Conservation (phyloP, 176 grass and related monocot species). For the Oryza glaberrima region DNA sequence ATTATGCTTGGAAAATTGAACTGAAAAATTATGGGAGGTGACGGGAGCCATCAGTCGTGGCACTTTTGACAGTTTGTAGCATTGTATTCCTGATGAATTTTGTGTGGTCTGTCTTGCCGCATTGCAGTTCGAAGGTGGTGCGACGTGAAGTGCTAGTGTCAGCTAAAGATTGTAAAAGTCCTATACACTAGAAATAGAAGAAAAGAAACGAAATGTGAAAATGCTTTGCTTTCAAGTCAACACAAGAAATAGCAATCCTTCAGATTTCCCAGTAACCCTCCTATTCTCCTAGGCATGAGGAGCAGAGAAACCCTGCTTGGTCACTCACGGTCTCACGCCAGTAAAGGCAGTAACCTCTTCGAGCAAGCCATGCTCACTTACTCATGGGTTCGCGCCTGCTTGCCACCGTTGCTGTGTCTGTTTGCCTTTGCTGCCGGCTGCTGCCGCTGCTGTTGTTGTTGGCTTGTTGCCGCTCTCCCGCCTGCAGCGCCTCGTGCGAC, state of each 20-base stretch:
- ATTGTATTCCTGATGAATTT: too few relatives aligned
- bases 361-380: neutral
- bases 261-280: too few relatives aligned
- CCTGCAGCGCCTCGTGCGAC: neutral
- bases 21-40: neutral
- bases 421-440: too few relatives aligned
- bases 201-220: neutral
- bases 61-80: neutral
- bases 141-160: too few relatives aligned
- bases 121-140: neutral
- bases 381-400: too few relatives aligned
- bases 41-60: neutral
- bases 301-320: too few relatives aligned
- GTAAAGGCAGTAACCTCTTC: too few relatives aligned
- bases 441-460: neutral
- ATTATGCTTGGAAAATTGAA: neutral
- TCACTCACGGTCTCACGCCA: too few relatives aligned
- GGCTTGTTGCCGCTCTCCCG: neutral
- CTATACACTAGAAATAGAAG: neutral
- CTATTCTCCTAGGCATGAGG: too few relatives aligned
- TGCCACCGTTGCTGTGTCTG: too few relatives aligned
- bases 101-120: neutral
- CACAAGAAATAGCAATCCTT: neutral
- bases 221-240: neutral
- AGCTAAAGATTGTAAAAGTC: neutral